phyloP scores from a whole-genome alignment of 768 basidiomycete genomes.

The Hypsizygus marmoreus region DNA sequence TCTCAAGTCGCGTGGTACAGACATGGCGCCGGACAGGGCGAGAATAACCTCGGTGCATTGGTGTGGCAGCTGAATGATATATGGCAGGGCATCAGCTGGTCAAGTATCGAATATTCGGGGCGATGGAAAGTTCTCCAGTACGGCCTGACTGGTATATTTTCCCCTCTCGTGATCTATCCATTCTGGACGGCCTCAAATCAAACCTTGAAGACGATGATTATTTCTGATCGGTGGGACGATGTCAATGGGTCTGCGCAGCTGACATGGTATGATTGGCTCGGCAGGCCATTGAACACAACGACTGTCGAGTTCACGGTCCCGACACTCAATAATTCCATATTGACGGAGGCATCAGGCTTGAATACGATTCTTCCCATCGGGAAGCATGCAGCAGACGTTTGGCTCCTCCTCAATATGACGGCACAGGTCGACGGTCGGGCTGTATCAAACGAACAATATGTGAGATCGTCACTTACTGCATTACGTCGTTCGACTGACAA shows the following conservation, averaged over 20 bases:
- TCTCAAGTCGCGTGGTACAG: conserved; percentile 62
- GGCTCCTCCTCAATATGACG: conserved; percentile 52
- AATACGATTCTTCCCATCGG: conserved; percentile 46
- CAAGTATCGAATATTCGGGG: conserved; percentile 56
- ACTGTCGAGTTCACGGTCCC: conserved; percentile 44
- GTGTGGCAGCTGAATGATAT: conserved; percentile 66
- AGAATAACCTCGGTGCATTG: conserved; percentile 59
- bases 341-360: conserved; percentile 43
- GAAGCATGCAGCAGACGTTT: conserved; percentile 43
- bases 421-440: conserved; percentile 40
- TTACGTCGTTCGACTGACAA: background rate
- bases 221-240: conserved; percentile 52
- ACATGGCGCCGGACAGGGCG: conserved; percentile 56
- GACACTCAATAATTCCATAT: conserved; percentile 49
- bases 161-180: conserved; percentile 52
- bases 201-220: conserved; percentile 49
- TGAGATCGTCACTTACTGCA: conserved; percentile 25
- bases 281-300: conserved; percentile 38
- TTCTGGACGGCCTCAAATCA: conserved; percentile 56
- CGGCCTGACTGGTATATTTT: conserved; percentile 43
- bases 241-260: conserved; percentile 49
- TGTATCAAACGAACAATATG: conserved; percentile 54
- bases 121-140: conserved; percentile 64
- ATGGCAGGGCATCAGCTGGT: conserved; percentile 62
- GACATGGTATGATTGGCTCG: conserved; percentile 62